Evolutionary conservation across 768 basidiomycete species (phyloP).

Genomic region (Sarcodon aspratus): DNA sequence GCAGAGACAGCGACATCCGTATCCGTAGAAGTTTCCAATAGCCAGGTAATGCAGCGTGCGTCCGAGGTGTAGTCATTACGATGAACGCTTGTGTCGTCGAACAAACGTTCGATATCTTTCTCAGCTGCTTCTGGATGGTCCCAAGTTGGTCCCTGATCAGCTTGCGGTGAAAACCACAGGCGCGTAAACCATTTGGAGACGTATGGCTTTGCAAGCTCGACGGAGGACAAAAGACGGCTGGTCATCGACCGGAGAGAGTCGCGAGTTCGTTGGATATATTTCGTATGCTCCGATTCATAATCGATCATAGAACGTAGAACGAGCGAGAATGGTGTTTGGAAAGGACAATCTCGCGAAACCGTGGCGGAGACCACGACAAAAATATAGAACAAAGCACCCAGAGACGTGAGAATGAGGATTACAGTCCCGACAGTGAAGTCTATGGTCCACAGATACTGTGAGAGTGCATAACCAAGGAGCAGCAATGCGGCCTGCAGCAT

Average conservation of each 20-base stretch:
- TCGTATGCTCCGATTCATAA: neutral
- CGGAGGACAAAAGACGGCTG: neutral
- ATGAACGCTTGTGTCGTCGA: too few relatives aligned
- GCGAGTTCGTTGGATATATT: neutral
- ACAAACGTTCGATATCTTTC: neutral
- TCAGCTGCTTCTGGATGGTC: neutral
- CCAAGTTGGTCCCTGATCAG: neutral
- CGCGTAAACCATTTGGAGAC: neutral
- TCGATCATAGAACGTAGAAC: constrained; percentile 2
- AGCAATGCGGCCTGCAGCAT: constrained; percentile 8
- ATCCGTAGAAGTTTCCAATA: constrained; percentile 12
- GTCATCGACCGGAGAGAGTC: neutral
- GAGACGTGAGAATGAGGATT: constrained; percentile 2
- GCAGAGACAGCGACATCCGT: constrained; percentile 6
- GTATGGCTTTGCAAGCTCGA: neutral
- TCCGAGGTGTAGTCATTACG: neutral
- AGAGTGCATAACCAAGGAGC: constrained; percentile 7
- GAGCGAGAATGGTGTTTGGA: constrained; percentile 10
- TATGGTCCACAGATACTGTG: neutral
- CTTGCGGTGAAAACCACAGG: too few relatives aligned
- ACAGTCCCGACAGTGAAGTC: constrained; percentile 4
- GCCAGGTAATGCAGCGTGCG: constrained; percentile 7
- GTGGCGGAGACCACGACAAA: constrained; percentile 5
- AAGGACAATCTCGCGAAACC: constrained; percentile 7
- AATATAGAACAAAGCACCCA: constrained; percentile 5